Percentiles rank a stretch among this genome's conserved stretches.
These are phyloP conservation scores for Fomitopsis serialis DNA, from an alignment of 768 basidiomycete species.

Conservation along the genomic window DNA sequence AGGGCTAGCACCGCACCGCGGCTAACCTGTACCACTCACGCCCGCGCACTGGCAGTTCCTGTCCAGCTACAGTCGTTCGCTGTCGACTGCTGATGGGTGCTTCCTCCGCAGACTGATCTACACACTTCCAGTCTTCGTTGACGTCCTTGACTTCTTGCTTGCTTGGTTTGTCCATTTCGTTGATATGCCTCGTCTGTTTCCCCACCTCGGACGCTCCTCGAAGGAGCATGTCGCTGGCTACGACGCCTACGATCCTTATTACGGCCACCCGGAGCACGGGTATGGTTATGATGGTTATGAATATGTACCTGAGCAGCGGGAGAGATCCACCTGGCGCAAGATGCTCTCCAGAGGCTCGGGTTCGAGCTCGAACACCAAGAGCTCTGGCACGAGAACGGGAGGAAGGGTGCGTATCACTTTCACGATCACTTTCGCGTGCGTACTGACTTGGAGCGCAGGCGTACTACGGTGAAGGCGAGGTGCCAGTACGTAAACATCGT, in stretches of 20 bases:
- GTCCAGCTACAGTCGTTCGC: neutral
- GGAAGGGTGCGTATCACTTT: neutral
- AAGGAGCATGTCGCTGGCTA: conserved; percentile 13
- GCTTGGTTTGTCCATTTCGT: neutral
- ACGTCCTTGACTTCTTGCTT: neutral
- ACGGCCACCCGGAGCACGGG: conserved; percentile 4
- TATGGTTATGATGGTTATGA: conserved; percentile 16
- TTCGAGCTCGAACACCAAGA: neutral
- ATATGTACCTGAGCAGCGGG: conserved; percentile 7
- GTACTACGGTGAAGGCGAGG: conserved; percentile 5
- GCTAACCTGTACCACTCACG: neutral
- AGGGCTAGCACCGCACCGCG: neutral
- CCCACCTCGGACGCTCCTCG: conserved; percentile 19
- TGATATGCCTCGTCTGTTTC: conserved; percentile 22
- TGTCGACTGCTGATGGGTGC: neutral
- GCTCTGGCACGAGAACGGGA: neutral
- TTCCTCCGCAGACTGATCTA: neutral
- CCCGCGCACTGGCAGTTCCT: neutral
- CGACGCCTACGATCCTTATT: conserved; percentile 13
- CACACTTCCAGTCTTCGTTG: neutral
- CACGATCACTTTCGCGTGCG: neutral
- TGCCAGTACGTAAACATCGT: neutral
- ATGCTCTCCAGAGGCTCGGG: conserved; percentile 13
- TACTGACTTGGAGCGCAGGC: neutral
- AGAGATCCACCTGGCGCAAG: conserved; percentile 20